A percentile compares a stretch with the other conserved stretches of the same genome.
Evolutionary conservation across 345 rosid genomes (phyloP).

Genomic region (Limnanthes douglasii): DNA sequence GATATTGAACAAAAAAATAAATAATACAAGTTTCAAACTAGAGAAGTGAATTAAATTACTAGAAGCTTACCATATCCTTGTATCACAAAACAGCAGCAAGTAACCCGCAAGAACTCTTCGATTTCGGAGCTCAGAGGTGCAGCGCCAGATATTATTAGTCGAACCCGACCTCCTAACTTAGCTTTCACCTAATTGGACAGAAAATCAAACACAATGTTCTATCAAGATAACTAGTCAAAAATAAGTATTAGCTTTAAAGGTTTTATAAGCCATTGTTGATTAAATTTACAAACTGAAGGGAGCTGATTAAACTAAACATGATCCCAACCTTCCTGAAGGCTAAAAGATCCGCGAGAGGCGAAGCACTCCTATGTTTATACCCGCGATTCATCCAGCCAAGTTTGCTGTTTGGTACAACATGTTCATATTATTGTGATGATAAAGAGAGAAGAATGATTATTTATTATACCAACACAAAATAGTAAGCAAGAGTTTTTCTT

Average conservation of each 20-base stretch:
- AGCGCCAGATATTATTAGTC: conserved; percentile 76
- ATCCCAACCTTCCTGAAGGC: conserved; percentile 84
- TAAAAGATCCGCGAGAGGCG: conserved; percentile 72
- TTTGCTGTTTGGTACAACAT: conserved; percentile 31
- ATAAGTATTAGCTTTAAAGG: too few relatives aligned
- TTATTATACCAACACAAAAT: too few relatives aligned
- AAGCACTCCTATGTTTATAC: conserved; percentile 61
- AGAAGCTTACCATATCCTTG: conserved; percentile 93
- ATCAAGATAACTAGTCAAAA: too few relatives aligned
- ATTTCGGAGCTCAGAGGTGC: conserved; percentile 81
- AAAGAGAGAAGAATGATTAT: too few relatives aligned
- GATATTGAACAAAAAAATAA: conserved; percentile 5
- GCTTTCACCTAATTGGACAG: conserved; percentile 51
- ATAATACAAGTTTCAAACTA: conserved; percentile 1
- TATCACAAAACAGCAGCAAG: conserved; percentile 68
- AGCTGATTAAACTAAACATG: too few relatives aligned
- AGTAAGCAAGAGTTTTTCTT: conserved; percentile 13
- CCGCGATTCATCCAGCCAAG: conserved; percentile 86
- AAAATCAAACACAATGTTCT: conserved; percentile 1
- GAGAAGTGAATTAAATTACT: background rate
- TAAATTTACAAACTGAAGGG: background rate
- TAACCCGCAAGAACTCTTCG: conserved; percentile 91
- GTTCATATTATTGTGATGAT: background rate
- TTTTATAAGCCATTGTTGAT: too few relatives aligned
- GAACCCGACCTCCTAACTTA: conserved; percentile 69